phyloP scores from a whole-genome alignment of 2,329 filamentous ascomycete genomes.

The Penicillium sp. region DNA sequence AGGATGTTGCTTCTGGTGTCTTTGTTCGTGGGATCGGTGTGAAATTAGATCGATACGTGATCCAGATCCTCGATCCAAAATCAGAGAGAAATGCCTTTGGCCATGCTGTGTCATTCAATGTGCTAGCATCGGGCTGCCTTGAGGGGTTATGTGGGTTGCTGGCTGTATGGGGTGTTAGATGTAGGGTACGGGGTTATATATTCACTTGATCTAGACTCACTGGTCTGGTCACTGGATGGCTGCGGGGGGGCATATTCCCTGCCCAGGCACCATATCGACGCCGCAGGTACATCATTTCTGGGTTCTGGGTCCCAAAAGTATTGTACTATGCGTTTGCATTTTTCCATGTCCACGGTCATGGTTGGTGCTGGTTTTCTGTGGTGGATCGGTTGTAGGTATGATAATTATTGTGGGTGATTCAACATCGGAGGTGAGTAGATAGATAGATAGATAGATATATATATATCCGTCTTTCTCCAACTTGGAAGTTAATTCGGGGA shows the following conservation, averaged over 20 bases:
- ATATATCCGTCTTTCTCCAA: not conserved
- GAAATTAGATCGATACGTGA: slow-evolving; percentile 93
- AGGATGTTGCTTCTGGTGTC: slow-evolving; percentile 67
- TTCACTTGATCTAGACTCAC: not conserved
- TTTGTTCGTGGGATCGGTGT: slow-evolving; percentile 74
- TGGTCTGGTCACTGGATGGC: not conserved
- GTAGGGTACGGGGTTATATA: not conserved
- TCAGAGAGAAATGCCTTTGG: slow-evolving; percentile 83
- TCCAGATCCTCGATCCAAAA: slow-evolving; percentile 91
- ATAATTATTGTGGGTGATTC: not conserved
- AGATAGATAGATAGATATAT: too few species aligned
- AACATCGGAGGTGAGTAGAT: not conserved
- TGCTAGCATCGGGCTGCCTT: slow-evolving; percentile 2
- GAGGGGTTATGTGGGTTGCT: not conserved
- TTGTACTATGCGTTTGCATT: slow-evolving; percentile 79
- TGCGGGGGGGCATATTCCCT: slow-evolving; percentile 51
- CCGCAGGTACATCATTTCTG: slow-evolving; percentile 68
- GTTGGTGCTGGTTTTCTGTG: not conserved
- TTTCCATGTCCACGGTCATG: slow-evolving; percentile 72
- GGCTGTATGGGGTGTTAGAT: not conserved
- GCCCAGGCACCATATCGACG: slow-evolving; percentile 82
- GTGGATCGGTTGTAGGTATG: not conserved
- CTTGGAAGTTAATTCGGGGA: not conserved
- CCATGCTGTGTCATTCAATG: slow-evolving; percentile 54
- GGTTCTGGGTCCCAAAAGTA: slow-evolving; percentile 92